Percentiles rank a stretch among this genome's conserved stretches.
Evolutionary conservation across 2,329 filamentous ascomycete species (phyloP).

Genomic region (Aspergillus sp.): DNA sequence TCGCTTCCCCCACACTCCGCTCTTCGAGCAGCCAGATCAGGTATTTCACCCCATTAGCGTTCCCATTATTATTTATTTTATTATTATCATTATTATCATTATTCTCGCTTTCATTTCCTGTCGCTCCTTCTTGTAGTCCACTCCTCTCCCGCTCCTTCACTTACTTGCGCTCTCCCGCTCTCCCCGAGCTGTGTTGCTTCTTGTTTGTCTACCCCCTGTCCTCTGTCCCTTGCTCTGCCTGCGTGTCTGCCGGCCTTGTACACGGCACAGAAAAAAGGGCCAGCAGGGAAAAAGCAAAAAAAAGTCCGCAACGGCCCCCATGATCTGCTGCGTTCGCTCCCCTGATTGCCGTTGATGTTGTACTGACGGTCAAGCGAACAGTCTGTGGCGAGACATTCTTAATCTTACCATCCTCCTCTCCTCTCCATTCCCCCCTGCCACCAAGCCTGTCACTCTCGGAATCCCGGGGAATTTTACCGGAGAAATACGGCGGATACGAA

Average conservation of each 20-base stretch:
- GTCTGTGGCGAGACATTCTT: constrained; percentile 5
- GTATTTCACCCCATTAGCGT: constrained; percentile 7
- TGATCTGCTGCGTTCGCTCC: constrained; percentile 2
- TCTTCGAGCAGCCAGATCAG: constrained; percentile 26
- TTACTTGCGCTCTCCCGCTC: neutral
- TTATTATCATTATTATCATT: neutral
- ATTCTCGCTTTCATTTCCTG: neutral
- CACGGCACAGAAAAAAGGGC: constrained; percentile 12
- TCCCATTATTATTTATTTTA: neutral
- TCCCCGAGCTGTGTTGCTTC: constrained; percentile 3
- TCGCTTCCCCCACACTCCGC: constrained; percentile 42
- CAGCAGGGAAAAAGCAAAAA: constrained; percentile 3
- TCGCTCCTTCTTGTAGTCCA: neutral
- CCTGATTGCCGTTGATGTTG: constrained; percentile 9
- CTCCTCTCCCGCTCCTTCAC: neutral
- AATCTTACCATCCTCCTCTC: constrained; percentile 15
- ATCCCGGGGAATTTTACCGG: constrained; percentile 30
- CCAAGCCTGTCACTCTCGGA: constrained; percentile 21
- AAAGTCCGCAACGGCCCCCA: constrained; percentile 3
- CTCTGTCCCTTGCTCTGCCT: constrained; percentile 9
- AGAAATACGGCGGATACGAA: constrained; percentile 28
- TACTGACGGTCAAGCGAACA: constrained; percentile 16
- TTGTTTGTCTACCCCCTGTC: neutral
- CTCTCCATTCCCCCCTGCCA: constrained; percentile 10
- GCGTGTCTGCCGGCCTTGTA: constrained; percentile 10